Evolutionary conservation across 2,329 filamentous ascomycete species (phyloP).

Genomic region (Ophiostoma pallidulum): DNA sequence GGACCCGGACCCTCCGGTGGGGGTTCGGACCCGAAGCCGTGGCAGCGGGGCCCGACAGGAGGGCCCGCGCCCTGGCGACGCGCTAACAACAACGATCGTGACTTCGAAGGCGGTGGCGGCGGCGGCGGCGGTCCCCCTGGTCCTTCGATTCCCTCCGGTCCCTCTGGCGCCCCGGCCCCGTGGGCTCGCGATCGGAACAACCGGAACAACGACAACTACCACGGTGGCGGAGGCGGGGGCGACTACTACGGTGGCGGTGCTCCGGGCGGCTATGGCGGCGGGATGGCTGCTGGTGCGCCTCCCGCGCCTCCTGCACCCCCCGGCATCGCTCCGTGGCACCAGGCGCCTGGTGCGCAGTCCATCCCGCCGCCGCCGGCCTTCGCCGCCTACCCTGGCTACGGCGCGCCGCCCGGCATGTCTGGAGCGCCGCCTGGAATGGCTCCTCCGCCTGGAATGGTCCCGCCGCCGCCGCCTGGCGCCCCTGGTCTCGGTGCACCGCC

Average conservation of each 20-base stretch:
- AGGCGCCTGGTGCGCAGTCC: slow-evolving; percentile 33
- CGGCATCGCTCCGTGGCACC: slow-evolving; percentile 39
- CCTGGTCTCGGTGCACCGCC: slow-evolving; percentile 33
- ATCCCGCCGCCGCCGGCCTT: slow-evolving; percentile 19
- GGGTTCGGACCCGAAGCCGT: slow-evolving; percentile 58
- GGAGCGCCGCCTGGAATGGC: slow-evolving; percentile 15
- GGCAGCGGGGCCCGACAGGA: slow-evolving; percentile 78
- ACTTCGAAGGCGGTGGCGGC: slow-evolving; percentile 28
- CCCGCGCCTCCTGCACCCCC: slow-evolving; percentile 40
- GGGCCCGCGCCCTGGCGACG: slow-evolving; percentile 75
- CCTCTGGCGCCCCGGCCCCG: slow-evolving; percentile 42
- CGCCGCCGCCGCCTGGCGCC: slow-evolving; percentile 6
- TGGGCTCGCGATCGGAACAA: slow-evolving; percentile 51
- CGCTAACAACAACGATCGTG: slow-evolving; percentile 40
- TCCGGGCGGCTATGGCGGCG: slow-evolving; percentile 18
- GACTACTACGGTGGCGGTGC: slow-evolving; percentile 27
- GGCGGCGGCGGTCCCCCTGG: too few species aligned
- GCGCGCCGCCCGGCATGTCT: slow-evolving; percentile 42
- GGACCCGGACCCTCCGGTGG: slow-evolving; percentile 58
- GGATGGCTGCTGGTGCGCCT: slow-evolving; percentile 21
- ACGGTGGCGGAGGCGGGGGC: slow-evolving; percentile 14
- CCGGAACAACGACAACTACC: slow-evolving; percentile 36
- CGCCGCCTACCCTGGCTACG: slow-evolving; percentile 30
- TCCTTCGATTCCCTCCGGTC: too few species aligned
- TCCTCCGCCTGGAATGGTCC: slow-evolving; percentile 14